Percentiles rank a stretch among this genome's conserved stretches.
phyloP scores from a whole-genome alignment of 306 rosid species.

The Acacia crassicarpa region DNA sequence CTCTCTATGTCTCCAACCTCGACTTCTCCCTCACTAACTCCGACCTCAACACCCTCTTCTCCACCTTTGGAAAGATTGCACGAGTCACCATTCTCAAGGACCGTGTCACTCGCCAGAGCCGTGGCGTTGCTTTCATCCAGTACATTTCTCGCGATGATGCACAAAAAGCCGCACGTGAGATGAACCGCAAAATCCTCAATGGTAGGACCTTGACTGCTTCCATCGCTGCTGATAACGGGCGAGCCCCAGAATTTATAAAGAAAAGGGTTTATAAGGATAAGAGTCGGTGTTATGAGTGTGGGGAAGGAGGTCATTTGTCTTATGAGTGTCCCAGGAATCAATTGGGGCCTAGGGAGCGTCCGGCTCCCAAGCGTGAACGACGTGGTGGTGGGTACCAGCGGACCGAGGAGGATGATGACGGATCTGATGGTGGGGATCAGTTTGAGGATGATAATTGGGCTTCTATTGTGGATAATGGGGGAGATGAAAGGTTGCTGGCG shows the following conservation, averaged over 20 bases:
- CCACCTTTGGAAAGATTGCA: conserved; percentile 78
- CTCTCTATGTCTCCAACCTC: conserved; percentile 76
- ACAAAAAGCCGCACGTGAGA: conserved; percentile 39
- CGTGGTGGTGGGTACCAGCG: conserved; percentile 25
- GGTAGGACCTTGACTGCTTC: conserved; percentile 71
- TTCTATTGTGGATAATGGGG: conserved; percentile 71
- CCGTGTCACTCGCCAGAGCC: conserved; percentile 77
- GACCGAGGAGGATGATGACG: neutral
- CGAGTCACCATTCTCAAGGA: conserved; percentile 90
- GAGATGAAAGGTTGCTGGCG: conserved; percentile 39
- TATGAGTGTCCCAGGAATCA: conserved; percentile 82
- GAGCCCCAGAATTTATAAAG: conserved; percentile 75
- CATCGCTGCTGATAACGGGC: conserved; percentile 87
- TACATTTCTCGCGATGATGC: conserved; percentile 81
- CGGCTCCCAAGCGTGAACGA: conserved; percentile 46
- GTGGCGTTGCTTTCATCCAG: conserved; percentile 88
- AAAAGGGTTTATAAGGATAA: conserved; percentile 73
- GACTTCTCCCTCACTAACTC: conserved; percentile 87
- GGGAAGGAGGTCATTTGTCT: conserved; percentile 70
- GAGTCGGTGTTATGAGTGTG: conserved; percentile 85
- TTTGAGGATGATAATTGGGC: conserved; percentile 92
- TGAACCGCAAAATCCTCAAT: conserved; percentile 70
- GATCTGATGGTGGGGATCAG: conserved; percentile 36
- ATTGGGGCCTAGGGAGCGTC: conserved; percentile 74
- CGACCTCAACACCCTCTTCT: conserved; percentile 89